Evolutionary conservation across 75 land plant genomes (phyloP).

Genomic region (Azolla pinnata): DNA sequence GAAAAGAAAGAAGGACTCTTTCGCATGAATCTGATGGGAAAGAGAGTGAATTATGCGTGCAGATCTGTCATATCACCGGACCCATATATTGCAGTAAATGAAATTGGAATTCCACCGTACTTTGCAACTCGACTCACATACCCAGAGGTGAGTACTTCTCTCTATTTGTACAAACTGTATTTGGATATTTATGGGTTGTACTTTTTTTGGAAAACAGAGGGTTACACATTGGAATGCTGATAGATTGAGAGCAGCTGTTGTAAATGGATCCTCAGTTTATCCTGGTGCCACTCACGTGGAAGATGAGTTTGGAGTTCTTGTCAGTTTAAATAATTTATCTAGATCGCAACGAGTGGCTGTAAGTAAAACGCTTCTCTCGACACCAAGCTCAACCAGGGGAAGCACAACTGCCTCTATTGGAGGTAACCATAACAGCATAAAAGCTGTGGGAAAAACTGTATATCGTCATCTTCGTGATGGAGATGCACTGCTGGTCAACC

Average conservation of each 20-base stretch:
- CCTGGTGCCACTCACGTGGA: constrained; percentile 83
- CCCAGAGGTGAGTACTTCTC: constrained; percentile 59
- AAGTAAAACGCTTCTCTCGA: constrained; percentile 68
- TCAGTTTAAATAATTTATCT: constrained; percentile 28
- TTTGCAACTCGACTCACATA: constrained; percentile 81
- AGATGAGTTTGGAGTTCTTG: constrained; percentile 40
- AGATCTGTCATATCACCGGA: constrained; percentile 97
- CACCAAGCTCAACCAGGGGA: constrained; percentile 41
- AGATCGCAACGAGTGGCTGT: constrained; percentile 38
- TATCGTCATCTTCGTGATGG: constrained; percentile 84
- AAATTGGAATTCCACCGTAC: constrained; percentile 91
- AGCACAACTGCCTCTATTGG: constrained; percentile 20
- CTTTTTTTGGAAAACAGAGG: constrained; percentile 33
- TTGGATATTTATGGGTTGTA: not conserved
- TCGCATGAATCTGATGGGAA: constrained; percentile 97
- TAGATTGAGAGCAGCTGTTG: constrained; percentile 46
- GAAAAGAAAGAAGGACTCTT: constrained; percentile 89
- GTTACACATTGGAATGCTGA: constrained; percentile 88
- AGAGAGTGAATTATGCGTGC: constrained; percentile 90
- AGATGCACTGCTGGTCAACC: constrained; percentile 81
- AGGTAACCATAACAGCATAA: constrained; percentile 19
- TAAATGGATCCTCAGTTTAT: constrained; percentile 70
- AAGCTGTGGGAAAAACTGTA: constrained; percentile 63
- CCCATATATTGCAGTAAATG: constrained; percentile 94
- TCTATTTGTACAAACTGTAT: not conserved